phyloP scores from a whole-genome alignment of 2,329 filamentous ascomycete genomes.

The Aureobasidium melanogenum region DNA sequence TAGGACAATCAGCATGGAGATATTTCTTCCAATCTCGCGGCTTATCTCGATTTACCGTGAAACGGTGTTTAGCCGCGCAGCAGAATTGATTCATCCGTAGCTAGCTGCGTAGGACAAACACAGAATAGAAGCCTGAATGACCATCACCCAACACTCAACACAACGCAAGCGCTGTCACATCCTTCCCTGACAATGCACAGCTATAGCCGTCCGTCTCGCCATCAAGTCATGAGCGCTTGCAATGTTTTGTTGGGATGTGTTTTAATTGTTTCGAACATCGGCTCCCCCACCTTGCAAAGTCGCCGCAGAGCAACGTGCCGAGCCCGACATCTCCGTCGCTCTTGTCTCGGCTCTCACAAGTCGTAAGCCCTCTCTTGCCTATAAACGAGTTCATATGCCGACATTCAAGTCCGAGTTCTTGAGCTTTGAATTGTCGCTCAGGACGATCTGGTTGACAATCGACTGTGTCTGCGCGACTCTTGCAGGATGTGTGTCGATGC shows the following conservation, averaged over 20 bases:
- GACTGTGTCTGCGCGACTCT: not conserved
- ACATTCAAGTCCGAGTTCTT: not conserved
- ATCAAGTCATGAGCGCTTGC: not conserved
- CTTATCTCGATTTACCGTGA: not conserved
- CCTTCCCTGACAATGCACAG: not conserved
- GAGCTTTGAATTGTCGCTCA: not conserved
- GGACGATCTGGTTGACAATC: not conserved
- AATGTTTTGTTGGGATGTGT: not conserved
- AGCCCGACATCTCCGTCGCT: conserved; percentile 1
- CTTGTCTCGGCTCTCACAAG: not conserved
- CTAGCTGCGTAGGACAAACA: not conserved
- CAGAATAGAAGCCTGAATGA: not conserved
- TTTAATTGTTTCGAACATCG: not conserved
- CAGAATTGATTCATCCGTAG: not conserved
- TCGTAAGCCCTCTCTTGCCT: not conserved
- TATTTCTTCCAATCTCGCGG: not conserved
- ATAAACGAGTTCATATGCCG: not conserved
- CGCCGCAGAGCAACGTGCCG: not conserved
- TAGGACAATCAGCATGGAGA: not conserved
- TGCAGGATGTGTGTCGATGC: not conserved
- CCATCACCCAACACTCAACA: not conserved
- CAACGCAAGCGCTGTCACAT: not conserved
- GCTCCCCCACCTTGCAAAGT: not conserved
- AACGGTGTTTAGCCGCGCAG: not conserved
- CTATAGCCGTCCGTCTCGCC: not conserved